Percentiles rank a stretch among this genome's conserved stretches.
Conservation (phyloP, 352 stramenopile genomes). For the Globisporangium orthogonon region DNA sequence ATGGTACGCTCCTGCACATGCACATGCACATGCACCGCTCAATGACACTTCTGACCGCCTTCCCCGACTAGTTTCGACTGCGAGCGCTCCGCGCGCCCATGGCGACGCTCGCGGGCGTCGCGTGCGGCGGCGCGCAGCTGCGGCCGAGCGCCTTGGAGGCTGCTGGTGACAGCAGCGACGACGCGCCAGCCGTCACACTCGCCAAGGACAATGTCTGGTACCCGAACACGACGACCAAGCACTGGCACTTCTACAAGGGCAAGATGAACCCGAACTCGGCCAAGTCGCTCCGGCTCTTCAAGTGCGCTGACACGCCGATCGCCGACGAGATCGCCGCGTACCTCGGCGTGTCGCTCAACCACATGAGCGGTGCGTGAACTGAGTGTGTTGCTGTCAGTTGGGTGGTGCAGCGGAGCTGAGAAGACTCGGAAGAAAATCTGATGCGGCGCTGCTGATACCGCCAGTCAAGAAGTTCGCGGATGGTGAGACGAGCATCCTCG, state of each 20-base stretch:
- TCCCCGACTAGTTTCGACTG: neutral
- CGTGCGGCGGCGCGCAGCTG: conserved; percentile 6
- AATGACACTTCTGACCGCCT: neutral
- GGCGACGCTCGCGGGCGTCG: conserved; percentile 1
- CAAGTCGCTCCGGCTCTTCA: conserved; percentile 88
- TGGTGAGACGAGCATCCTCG: conserved; percentile 70
- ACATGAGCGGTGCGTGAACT: conserved; percentile 43
- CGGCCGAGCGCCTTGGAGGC: conserved; percentile 11
- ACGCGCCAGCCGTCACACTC: conserved; percentile 9
- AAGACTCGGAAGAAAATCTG: neutral
- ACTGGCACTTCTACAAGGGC: conserved; percentile 87
- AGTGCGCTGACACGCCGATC: conserved; percentile 82
- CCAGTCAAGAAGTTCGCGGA: conserved; percentile 79
- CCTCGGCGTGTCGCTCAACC: conserved; percentile 70
- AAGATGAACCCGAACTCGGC: conserved; percentile 78
- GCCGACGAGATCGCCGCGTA: conserved; percentile 81
- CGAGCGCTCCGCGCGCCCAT: neutral
- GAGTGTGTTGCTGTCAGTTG: conserved; percentile 5
- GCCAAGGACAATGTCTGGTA: conserved; percentile 43
- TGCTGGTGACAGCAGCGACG: neutral
- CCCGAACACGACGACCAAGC: conserved; percentile 79
- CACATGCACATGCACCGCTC: neutral
- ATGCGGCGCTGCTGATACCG: neutral
- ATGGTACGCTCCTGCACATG: neutral
- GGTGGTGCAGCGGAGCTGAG: neutral